phyloP scores from a whole-genome alignment of 23 red algal genomes.

The Gracilaria gracilis region DNA sequence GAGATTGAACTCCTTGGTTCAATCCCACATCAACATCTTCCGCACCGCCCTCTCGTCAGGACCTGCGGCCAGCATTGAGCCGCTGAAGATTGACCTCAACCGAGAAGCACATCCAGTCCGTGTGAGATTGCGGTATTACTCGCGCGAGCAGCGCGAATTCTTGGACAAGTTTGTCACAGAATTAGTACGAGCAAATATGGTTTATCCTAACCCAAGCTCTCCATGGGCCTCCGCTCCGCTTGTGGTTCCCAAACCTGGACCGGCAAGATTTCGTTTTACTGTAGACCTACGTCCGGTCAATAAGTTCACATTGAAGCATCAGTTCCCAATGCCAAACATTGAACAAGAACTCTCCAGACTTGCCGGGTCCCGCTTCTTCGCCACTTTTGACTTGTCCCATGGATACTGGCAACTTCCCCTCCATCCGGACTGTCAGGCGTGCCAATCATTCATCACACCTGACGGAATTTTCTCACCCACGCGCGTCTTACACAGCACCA shows the following conservation, averaged over 20 bases:
- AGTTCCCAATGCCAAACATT: not conserved
- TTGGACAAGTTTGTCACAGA: no score
- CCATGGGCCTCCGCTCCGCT: no score
- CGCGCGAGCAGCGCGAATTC: no score
- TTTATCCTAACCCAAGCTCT: no score
- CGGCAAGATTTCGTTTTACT: no score
- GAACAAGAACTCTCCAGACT: not conserved
- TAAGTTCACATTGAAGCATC: not conserved
- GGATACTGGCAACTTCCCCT: constrained; percentile 6
- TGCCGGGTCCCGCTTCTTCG: not conserved
- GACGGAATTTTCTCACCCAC: constrained; percentile 27
- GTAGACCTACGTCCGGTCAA: no score
- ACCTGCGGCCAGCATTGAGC: no score
- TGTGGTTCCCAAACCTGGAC: no score
- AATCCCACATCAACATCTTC: constrained; percentile 14
- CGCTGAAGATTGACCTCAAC: no score
- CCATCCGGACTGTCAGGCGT: not conserved
- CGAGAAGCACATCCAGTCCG: no score
- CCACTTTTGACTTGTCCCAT: not conserved
- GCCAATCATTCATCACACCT: constrained; percentile 9
- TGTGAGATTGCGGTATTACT: no score
- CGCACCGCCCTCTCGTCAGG: not conserved
- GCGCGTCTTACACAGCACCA: constrained; percentile 28
- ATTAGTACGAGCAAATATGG: no score
- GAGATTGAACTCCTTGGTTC: not conserved